phyloP scores from a whole-genome alignment of 305 asterid genomes.

The Fraxinus ornus region DNA sequence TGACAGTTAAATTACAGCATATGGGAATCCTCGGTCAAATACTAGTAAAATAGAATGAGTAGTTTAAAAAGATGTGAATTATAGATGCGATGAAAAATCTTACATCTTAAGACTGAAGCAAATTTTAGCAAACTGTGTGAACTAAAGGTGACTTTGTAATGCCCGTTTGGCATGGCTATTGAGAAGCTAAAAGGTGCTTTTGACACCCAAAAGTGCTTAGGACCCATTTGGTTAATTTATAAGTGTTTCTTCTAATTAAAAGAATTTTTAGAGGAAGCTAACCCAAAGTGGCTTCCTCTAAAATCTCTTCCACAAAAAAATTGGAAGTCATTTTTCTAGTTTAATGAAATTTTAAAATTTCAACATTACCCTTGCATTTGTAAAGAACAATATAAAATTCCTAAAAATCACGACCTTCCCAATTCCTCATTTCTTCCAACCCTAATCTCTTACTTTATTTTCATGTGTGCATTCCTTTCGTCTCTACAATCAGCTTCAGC shows the following conservation, averaged over 20 bases:
- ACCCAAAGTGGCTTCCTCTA: too few relatives aligned
- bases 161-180: not conserved
- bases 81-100: not conserved
- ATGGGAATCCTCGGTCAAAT: not conserved
- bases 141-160: not conserved
- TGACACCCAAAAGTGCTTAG: not conserved
- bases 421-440: not conserved
- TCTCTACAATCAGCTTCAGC: constrained; percentile 11
- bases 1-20: not conserved
- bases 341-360: too few relatives aligned
- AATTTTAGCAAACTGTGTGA: not conserved
- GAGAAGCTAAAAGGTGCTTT: not conserved
- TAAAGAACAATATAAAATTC: not conserved
- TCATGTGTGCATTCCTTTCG: not conserved
- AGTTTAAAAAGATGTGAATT: not conserved
- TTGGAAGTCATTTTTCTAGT: too few relatives aligned
- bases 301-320: too few relatives aligned
- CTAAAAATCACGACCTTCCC: not conserved
- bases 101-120: not conserved
- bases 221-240: not conserved
- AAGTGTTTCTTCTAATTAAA: too few relatives aligned
- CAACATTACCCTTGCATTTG: not conserved
- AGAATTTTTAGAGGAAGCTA: too few relatives aligned
- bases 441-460: not conserved
- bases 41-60: not conserved